Base-by-base conservation (phyloP, 1,284 basidiomycete genomes). In the Rhodotorula sp. region DNA sequence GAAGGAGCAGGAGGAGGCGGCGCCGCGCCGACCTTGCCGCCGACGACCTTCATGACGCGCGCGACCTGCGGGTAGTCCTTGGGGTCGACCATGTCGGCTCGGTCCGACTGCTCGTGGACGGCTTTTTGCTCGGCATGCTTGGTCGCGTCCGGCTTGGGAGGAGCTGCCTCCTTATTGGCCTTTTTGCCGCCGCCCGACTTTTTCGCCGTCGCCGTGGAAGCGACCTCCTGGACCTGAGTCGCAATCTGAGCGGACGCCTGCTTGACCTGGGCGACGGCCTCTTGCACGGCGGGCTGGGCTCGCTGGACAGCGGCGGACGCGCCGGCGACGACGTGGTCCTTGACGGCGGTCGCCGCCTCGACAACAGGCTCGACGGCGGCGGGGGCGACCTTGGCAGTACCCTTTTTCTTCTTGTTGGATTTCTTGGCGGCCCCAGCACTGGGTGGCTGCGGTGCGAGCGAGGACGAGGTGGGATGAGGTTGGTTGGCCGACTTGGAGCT, bases 21-120 rank as follows among this genome's bases (percentile, higher is more conserved):
- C 29, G 58, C 47, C 16, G 71, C 70, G 15, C 71, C 71, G 4
- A 49, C 59, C 31, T 68, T 64, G 59, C 74, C 74, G 15, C 71
- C 74, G 43, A 75, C 74, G 43, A 75, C 62, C 64, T 73, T 68
- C 58, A 75, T 66, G 31, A 70, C 69, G 20, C 71, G 65, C 15
- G 71, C 71, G 18, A 64, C 67, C 46, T 63, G 39, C 6, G 64
- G 52, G 15, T 54, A 67, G 62, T 57, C 48, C 21, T 47, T 54
- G n/a, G 68, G 62, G 60, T 75, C 71, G 59, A 71, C 60, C 73
- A 75, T 73, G 69, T 73, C 71, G 26, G 62, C 56, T 34, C 59
- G 34, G 29, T 60, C 46, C 12, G 61, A 39, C 2, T 46, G 18
- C 12, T 48, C 47, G 15, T 49, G 5, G 23, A 61, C 39, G n/a